These are phyloP conservation scores for Cenchrus fungigraminus DNA, from an alignment of 176 grass and related monocot species.

Conservation along the genomic window DNA sequence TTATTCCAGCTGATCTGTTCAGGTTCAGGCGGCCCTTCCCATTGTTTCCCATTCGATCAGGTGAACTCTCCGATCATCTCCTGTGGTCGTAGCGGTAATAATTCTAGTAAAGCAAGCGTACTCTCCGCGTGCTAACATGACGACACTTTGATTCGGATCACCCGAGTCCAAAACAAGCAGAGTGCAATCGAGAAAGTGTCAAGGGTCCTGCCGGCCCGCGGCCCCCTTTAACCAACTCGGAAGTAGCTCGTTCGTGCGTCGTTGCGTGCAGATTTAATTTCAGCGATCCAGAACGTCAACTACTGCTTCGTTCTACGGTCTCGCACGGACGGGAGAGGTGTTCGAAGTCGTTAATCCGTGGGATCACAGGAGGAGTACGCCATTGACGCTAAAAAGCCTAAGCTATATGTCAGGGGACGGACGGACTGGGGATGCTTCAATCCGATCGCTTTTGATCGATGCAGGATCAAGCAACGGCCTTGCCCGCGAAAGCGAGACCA, in stretches of 20 bases:
- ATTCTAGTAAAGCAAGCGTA: not conserved
- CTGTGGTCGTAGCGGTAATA: not conserved
- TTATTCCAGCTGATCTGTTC: no score
- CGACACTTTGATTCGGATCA: not conserved
- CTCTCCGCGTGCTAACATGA: not conserved
- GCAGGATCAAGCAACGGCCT: not conserved
- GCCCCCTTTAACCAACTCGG: not conserved
- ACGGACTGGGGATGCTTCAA: not conserved
- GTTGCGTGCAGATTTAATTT: not conserved
- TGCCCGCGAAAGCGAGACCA: no score
- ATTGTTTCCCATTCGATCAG: no score
- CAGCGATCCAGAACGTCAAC: not conserved
- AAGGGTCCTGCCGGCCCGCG: no score
- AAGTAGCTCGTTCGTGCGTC: not conserved
- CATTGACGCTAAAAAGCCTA: not conserved
- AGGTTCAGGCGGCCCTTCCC: no score
- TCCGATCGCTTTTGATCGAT: not conserved
- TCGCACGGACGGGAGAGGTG: not conserved
- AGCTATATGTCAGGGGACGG: no score
- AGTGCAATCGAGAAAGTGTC: conserved; percentile 2
- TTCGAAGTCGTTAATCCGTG: not conserved
- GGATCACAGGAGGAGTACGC: not conserved
- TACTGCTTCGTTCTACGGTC: not conserved
- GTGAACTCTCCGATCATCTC: no score
- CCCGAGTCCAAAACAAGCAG: not conserved